These are phyloP conservation scores for Tieghemiomyces parasiticus DNA, from an alignment of 192 early-diverging fungal species.

Conservation along the genomic window DNA sequence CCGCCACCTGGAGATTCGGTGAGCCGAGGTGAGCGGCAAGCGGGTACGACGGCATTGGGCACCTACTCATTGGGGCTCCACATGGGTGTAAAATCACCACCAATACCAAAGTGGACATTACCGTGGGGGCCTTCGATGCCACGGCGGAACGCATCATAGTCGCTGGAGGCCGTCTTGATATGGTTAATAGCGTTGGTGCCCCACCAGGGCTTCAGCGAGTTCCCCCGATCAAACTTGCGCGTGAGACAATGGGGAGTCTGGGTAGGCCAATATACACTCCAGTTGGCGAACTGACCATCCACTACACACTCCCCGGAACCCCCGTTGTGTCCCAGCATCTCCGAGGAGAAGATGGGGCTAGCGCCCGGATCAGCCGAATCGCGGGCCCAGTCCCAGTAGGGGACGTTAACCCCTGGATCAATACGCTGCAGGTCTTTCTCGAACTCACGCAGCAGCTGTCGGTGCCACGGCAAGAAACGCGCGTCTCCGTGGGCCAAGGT, in stretches of 20 bases:
- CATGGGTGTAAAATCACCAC: constrained; percentile 36
- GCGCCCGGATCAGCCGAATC: constrained; percentile 30
- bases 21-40: too few relatives aligned
- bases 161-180: neutral
- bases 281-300: constrained; percentile 32
- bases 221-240: constrained; percentile 5
- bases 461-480: constrained; percentile 34
- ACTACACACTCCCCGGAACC: constrained; percentile 27
- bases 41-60: neutral
- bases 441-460: constrained; percentile 32
- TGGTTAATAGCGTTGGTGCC: neutral
- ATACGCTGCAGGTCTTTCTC: constrained; percentile 31
- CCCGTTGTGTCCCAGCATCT: constrained; percentile 26
- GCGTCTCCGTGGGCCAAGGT: constrained; percentile 6
- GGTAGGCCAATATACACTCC: constrained; percentile 20
- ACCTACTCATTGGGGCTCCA: constrained; percentile 27
- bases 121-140: constrained; percentile 34
- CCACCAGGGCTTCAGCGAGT: constrained; percentile 2
- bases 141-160: constrained; percentile 10
- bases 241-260: neutral
- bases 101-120: constrained; percentile 28
- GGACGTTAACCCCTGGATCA: constrained; percentile 30
- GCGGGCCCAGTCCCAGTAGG: constrained; percentile 51
- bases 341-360: constrained; percentile 19
- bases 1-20: too few relatives aligned